Conservation (phyloP, 768 basidiomycete species). For the Termitomyces sp. region DNA sequence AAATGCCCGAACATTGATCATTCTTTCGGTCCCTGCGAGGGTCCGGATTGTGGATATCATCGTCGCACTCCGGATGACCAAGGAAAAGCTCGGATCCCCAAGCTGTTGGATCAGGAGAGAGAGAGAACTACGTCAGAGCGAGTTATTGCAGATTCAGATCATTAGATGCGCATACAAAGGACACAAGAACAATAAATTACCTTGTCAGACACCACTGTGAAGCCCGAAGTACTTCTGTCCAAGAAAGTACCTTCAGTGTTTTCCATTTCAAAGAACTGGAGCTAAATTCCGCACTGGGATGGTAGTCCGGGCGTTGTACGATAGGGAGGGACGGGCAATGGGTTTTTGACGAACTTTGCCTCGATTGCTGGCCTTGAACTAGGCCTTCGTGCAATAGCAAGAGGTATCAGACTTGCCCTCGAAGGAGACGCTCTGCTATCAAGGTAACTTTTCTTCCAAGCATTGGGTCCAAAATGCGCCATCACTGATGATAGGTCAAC, state of each 20-base stretch:
- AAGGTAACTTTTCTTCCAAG: slow-evolving; percentile 36
- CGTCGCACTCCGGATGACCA: slow-evolving; percentile 54
- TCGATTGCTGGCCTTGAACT: slow-evolving; percentile 25
- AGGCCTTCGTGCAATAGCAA: slow-evolving; percentile 16
- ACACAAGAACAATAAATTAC: slow-evolving; percentile 19
- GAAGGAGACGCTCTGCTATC: slow-evolving; percentile 39
- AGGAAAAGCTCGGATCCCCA: slow-evolving; percentile 69
- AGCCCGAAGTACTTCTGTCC: background rate
- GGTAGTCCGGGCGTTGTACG: slow-evolving; percentile 7
- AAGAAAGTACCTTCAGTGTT: background rate
- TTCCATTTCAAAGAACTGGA: background rate
- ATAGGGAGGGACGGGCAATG: background rate
- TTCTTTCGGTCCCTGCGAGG: slow-evolving; percentile 54
- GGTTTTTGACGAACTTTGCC: slow-evolving; percentile 30
- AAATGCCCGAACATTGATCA: slow-evolving; percentile 54
- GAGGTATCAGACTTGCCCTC: slow-evolving; percentile 44
- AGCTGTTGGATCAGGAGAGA: slow-evolving; percentile 63
- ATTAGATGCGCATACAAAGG: background rate
- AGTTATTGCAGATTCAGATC: background rate
- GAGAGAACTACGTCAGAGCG: slow-evolving; percentile 47
- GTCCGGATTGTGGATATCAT: slow-evolving; percentile 71
- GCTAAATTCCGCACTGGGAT: background rate
- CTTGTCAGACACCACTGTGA: slow-evolving; percentile 55
- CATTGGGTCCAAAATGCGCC: slow-evolving; percentile 28
- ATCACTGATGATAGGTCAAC: slow-evolving; percentile 10